These are phyloP conservation scores for Phytophthora foliorum DNA, from an alignment of 352 stramenopile genomes.

Conservation along the genomic window DNA sequence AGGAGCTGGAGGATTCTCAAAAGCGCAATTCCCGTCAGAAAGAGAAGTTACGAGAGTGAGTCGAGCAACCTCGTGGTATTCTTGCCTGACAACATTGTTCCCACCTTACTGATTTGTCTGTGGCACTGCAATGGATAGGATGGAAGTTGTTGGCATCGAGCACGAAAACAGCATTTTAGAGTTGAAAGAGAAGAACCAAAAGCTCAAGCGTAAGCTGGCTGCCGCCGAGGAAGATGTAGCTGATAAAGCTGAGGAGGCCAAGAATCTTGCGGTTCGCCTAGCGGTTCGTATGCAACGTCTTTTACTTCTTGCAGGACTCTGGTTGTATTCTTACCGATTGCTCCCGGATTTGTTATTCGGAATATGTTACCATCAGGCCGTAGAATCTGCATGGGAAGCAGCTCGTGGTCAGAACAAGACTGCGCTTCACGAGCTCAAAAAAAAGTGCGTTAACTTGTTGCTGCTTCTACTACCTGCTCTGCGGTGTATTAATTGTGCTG, in stretches of 20 bases:
- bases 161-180: conserved; percentile 80
- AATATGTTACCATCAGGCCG: conserved; percentile 43
- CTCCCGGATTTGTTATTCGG: neutral
- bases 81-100: neutral
- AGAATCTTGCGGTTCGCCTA: conserved; percentile 69
- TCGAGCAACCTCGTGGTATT: neutral
- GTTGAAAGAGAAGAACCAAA: conserved; percentile 80
- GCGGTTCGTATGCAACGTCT: conserved; percentile 45
- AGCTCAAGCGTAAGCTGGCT: conserved; percentile 73
- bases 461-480: neutral
- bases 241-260: conserved; percentile 78
- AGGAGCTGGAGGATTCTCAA: conserved; percentile 75
- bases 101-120: neutral
- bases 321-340: neutral
- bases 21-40: conserved; percentile 76
- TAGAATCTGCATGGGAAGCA: conserved; percentile 83
- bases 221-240: conserved; percentile 50
- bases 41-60: conserved; percentile 75
- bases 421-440: conserved; percentile 83
- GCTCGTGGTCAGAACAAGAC: conserved; percentile 84
- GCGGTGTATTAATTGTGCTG: neutral
- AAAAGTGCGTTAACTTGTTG: conserved; percentile 49
- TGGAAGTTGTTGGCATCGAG: conserved; percentile 78
- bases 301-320: neutral
- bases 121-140: conserved; percentile 33